phyloP scores from a whole-genome alignment of 257 asterid species.

The Solanum sitiens region DNA sequence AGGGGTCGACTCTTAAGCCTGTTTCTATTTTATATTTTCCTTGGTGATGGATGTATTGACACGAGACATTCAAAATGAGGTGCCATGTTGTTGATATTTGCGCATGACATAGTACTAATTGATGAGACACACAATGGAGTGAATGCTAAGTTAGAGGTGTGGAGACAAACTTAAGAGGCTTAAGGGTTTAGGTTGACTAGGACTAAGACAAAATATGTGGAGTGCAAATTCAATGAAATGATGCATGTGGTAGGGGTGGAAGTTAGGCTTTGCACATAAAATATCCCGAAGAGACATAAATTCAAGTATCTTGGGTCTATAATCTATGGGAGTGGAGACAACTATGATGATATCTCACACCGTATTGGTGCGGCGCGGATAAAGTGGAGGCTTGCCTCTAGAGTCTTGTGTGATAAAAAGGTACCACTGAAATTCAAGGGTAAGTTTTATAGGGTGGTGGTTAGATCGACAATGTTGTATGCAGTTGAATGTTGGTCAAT shows the following conservation, averaged over 20 bases:
- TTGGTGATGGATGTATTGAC: not conserved
- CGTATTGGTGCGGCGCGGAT: not conserved
- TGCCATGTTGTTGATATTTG: not conserved
- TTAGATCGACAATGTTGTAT: not conserved
- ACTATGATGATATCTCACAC: not conserved
- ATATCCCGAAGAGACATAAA: not conserved
- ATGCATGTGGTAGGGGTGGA: not conserved
- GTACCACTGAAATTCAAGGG: not conserved
- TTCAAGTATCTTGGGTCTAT: not conserved
- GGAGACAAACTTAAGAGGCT: not conserved
- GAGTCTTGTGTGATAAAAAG: not conserved
- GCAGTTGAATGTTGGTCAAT: not conserved
- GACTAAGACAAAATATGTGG: not conserved
- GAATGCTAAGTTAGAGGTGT: not conserved
- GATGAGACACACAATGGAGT: not conserved
- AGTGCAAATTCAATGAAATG: not conserved
- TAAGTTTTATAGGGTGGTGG: not conserved
- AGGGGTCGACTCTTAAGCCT: not conserved
- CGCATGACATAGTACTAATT: not conserved
- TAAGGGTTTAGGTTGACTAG: not conserved
- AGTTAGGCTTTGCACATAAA: not conserved
- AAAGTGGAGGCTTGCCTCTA: not conserved
- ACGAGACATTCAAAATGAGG: not conserved
- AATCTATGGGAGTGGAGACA: not conserved
- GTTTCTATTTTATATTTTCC: not conserved